Conservation (phyloP, 1,284 basidiomycete species). For the Cryptococcus neoformans region DNA sequence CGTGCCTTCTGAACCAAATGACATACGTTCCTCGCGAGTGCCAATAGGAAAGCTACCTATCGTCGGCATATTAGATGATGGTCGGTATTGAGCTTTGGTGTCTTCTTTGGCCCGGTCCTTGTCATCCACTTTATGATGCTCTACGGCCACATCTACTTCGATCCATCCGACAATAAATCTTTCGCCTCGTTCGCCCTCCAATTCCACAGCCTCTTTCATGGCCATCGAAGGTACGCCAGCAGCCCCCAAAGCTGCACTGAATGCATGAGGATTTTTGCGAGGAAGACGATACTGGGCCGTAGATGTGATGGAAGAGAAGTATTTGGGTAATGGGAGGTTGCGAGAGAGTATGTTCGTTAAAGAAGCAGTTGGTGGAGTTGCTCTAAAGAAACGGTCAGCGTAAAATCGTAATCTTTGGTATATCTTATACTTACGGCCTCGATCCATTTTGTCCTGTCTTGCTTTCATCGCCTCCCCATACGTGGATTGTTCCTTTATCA, state of each 20-base stretch:
- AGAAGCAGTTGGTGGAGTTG: conserved; percentile 49
- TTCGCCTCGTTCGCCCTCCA: conserved; percentile 60
- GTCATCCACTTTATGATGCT: not conserved
- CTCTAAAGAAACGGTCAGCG: conserved; percentile 1
- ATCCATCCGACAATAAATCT: conserved; percentile 83
- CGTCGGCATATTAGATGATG: not conserved
- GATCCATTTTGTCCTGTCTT: conserved; percentile 4
- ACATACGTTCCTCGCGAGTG: conserved; percentile 20
- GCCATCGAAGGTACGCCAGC: conserved; percentile 46
- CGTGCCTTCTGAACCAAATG: conserved; percentile 23
- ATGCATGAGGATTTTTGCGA: conserved; percentile 47
- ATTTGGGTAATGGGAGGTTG: conserved; percentile 80
- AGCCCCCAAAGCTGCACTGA: conserved; percentile 34
- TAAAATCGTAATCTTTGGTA: not conserved
- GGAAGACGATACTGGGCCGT: conserved; percentile 91
- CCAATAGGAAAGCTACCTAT: conserved; percentile 17
- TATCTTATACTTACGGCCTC: conserved; percentile 7
- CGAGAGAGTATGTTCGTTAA: conserved; percentile 69
- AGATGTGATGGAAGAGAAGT: conserved; percentile 91
- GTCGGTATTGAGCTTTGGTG: conserved; percentile 3
- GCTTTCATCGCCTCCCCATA: conserved; percentile 56
- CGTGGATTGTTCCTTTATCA: conserved; percentile 93
- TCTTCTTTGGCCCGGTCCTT: conserved; percentile 1
- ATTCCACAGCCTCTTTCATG: conserved; percentile 36
- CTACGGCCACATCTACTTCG: conserved; percentile 51